Conservation (phyloP, 1,139 yeast species). For the Zygoascus meyerae region DNA sequence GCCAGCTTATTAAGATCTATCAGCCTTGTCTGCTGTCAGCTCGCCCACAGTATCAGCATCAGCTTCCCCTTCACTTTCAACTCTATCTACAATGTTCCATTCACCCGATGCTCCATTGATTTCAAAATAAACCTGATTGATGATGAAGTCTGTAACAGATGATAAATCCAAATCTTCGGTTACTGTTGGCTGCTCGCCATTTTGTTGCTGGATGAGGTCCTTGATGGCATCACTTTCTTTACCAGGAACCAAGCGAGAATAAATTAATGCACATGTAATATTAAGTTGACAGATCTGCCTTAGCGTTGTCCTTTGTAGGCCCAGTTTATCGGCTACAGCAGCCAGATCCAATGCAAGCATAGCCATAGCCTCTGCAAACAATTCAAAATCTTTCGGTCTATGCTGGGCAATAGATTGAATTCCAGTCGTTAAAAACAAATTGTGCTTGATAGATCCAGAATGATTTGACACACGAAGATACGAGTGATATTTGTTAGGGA, state of each 20-base stretch:
- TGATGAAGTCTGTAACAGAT: slow-evolving; percentile 29
- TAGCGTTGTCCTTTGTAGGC: slow-evolving; percentile 13
- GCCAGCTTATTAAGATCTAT: too few species aligned
- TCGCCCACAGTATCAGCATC: too few species aligned
- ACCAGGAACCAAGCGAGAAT: slow-evolving; percentile 8
- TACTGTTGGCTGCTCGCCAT: not conserved
- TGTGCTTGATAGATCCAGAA: slow-evolving; percentile 15
- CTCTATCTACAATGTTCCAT: slow-evolving; percentile 33
- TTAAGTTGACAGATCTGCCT: slow-evolving; percentile 18
- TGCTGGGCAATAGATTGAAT: slow-evolving; percentile 20
- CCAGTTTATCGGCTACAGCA: slow-evolving; percentile 20
- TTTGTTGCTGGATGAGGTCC: not conserved
- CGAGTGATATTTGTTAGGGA: slow-evolving; percentile 28
- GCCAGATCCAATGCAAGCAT: slow-evolving; percentile 33
- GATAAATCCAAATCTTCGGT: slow-evolving; percentile 16
- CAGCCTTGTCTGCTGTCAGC: too few species aligned
- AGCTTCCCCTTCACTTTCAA: slow-evolving; percentile 8
- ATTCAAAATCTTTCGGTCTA: slow-evolving; percentile 29
- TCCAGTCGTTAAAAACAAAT: slow-evolving; percentile 14
- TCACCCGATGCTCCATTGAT: slow-evolving; percentile 34
- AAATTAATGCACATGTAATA: slow-evolving; percentile 15
- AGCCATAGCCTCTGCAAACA: slow-evolving; percentile 30
- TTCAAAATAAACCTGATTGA: slow-evolving; percentile 30
- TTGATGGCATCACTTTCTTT: not conserved
- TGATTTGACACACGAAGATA: slow-evolving; percentile 22